Evolutionary conservation across 495 filamentous ascomycete species (phyloP).

Genomic region (Sordaria brevicollis): DNA sequence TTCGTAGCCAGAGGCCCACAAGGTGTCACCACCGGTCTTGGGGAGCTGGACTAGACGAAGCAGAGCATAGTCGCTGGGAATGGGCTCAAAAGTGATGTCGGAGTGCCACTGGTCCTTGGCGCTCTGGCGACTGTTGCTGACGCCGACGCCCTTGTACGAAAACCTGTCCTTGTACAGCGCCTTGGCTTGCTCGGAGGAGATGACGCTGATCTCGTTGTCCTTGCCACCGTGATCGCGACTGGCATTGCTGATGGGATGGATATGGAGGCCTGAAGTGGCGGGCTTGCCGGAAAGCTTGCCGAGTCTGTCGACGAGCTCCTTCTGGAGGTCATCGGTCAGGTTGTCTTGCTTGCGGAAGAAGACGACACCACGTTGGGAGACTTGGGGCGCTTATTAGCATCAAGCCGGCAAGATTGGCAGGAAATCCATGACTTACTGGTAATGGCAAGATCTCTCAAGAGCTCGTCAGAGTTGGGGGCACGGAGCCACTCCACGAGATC

Average conservation of each 20-base stretch:
- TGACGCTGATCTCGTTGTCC: conserved; percentile 66
- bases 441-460: conserved; percentile 56
- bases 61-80: conserved; percentile 55
- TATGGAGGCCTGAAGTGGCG: conserved; percentile 54
- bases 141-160: conserved; percentile 2
- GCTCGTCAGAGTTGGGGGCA: conserved; percentile 53
- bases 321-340: conserved; percentile 54
- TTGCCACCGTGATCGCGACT: conserved; percentile 45
- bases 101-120: conserved; percentile 50
- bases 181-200: conserved; percentile 50
- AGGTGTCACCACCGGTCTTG: conserved; percentile 61
- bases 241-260: conserved; percentile 60
- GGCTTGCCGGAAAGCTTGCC: conserved; percentile 60
- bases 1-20: conserved; percentile 72
- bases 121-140: conserved; percentile 24
- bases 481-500: conserved; percentile 52
- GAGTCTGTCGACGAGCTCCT: conserved; percentile 55
- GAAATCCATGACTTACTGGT: conserved; percentile 13
- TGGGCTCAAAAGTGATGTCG: conserved; percentile 59
- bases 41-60: conserved; percentile 54
- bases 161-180: conserved; percentile 39
- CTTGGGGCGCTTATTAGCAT: conserved; percentile 26
- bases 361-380: conserved; percentile 71
- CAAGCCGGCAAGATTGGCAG: background rate
- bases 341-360: conserved; percentile 70